These are phyloP conservation scores for Neopestalotiopsis sp. DNA, from an alignment of 2,329 filamentous ascomycete species.

Conservation along the genomic window DNA sequence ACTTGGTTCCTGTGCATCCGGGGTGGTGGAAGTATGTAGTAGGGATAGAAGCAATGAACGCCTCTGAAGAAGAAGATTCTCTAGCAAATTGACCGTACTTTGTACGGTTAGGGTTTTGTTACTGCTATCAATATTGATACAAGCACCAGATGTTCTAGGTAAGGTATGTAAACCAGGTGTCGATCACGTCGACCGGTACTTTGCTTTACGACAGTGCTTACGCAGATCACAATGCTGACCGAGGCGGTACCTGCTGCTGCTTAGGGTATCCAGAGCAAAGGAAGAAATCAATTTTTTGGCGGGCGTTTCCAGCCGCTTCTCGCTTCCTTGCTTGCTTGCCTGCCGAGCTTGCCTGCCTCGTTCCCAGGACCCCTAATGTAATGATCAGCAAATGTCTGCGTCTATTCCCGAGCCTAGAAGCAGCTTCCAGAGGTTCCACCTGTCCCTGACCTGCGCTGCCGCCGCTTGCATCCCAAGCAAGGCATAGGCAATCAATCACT, in stretches of 20 bases:
- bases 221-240: background rate
- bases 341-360: background rate
- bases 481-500: background rate
- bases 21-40: background rate
- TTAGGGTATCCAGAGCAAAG: background rate
- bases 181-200: background rate
- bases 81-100: too few species aligned
- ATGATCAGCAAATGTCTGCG: background rate
- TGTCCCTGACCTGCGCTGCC: background rate
- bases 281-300: background rate
- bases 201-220: background rate
- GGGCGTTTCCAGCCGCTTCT: conserved; percentile 7
- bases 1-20: background rate
- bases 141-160: too few species aligned
- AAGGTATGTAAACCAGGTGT: too few species aligned
- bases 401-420: conserved; percentile 1
- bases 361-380: background rate
- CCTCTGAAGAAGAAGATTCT: too few species aligned
- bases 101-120: too few species aligned
- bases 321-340: background rate
- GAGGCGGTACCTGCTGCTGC: background rate
- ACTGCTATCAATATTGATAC: too few species aligned
- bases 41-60: too few species aligned
- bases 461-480: background rate
- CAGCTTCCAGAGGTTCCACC: background rate